These are phyloP conservation scores for Tilletia horrida DNA, from an alignment of 1,284 basidiomycete species.

Conservation along the genomic window DNA sequence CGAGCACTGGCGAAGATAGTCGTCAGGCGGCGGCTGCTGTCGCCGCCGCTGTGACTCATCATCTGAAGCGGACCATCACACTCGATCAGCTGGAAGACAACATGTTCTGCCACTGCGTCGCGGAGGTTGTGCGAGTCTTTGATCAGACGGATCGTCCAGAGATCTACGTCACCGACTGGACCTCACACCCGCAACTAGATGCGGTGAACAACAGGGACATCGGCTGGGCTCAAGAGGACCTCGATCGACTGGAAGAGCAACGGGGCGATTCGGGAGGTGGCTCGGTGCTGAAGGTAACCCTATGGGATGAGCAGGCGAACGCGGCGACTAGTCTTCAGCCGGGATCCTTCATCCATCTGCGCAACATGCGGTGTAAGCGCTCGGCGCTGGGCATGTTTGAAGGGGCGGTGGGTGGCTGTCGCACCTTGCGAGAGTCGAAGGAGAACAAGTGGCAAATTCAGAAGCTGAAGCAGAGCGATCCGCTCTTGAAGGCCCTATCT, in stretches of 20 bases:
- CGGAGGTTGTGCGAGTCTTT: slow-evolving; percentile 6
- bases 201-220: slow-evolving; percentile 13
- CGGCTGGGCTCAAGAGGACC: slow-evolving; percentile 5
- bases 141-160: background rate
- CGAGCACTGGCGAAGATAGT: no score
- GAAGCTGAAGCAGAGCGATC: slow-evolving; percentile 11
- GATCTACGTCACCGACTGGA: slow-evolving; percentile 17
- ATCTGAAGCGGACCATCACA: slow-evolving; percentile 6
- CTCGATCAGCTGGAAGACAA: background rate
- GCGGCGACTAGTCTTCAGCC: background rate
- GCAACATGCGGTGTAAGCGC: slow-evolving; percentile 12
- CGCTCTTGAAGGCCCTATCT: background rate
- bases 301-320: slow-evolving; percentile 10
- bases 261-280: slow-evolving; percentile 4
- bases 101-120: slow-evolving; percentile 10
- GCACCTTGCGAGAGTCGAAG: background rate
- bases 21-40: background rate
- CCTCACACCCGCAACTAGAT: background rate
- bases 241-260: slow-evolving; percentile 5
- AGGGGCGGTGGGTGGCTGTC: background rate
- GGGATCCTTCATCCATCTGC: background rate
- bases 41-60: background rate
- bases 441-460: slow-evolving; percentile 14
- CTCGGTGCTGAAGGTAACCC: slow-evolving; percentile 9
- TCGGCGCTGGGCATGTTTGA: background rate